Evolutionary conservation across 2,329 filamentous ascomycete species (phyloP), one percentile per base, ranked within the genome.

Genomic region (Allantophomopsis lycopodina): DNA sequence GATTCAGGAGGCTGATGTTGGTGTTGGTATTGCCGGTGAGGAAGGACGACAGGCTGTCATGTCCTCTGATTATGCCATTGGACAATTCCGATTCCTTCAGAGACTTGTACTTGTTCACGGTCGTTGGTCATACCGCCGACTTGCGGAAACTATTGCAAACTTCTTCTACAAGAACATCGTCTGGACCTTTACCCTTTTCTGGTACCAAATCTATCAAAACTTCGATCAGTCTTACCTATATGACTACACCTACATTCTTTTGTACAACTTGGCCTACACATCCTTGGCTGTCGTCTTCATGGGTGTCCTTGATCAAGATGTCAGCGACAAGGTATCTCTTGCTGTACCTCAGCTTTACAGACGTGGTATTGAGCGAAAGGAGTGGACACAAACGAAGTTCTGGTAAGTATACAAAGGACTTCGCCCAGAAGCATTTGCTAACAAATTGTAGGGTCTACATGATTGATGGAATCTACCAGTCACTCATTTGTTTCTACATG

Each of bases 91-190:
- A 32, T 95, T 84, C 64, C 67, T 95, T 38, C 80, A 87, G 51
- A 71, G 88, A 40, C 68, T 95, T 44, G 73, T 95, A 21, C 72
- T 95, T 15, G 87, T 95, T 4, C 88, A 95, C 56, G 88, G 88
- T 42, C 76, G 88, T 42, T 95, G 88, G 85, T 94, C 87, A n/a
- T 98, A 98, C 63, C 76, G 89, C 39, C 78, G 91, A 51, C 66
- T 98, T 58, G 86, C 82, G 21, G 91, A 98, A 65, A 84, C 81
- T 36, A 95, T 93, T 53, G 86, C 87, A 59, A 98, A 98, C 60
- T 98, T 98, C 71, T 98, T 98, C 69, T 98, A 96, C 76, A 98
- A 98, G 81, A 98, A 96, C 66, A 83, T 98, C 61, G 82, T 96
- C 39, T 98, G 91, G 91, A 91, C 86, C 1, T 89, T 95, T 55